Base-by-base conservation (phyloP, 192 early-diverging fungal species). In the Backusella tuberculispora region DNA sequence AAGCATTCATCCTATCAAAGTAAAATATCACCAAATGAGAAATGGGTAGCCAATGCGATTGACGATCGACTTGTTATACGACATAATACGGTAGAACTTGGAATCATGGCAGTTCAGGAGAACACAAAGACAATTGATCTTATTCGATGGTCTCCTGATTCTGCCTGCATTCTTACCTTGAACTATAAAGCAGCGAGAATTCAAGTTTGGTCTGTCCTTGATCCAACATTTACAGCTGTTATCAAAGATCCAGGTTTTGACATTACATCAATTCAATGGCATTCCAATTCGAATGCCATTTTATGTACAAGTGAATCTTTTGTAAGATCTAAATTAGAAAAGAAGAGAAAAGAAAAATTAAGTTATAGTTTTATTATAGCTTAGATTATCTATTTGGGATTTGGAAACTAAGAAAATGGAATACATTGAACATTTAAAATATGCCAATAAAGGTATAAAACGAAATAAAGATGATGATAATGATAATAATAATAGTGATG, bases 351-450 rank as follows among this genome's bases (percentile, higher is more conserved):
- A 76, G 26, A n/a, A 37, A 29, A 42, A 40, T 81, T 38, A 46
- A 43, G 29, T 12, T 21, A 24, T 53, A n/a, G 26, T 40, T 63
- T 17, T 15, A 66, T 37, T 37, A 44, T 48, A 85, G 85, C 77
- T 93, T 34, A 81, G 90, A 17, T 83, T 93, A 47, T 88, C 89
- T 1, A 82, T 94, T 41, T 94, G 92, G 92, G 85, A 86, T 29
- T 76, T 94, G 34, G 66, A 80, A n/a, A 85, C 82, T 34, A 81
- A 85, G 42, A 81, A 84, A 19, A 82, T 83, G 0, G 69, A 47
- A n/a, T 90, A 88, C 63, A 90, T 94, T 12, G 89, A 93, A 74
- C 83, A 89, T 76, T 90, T 92, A 12, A 94, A 94, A 81, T 90
- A 79, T 74, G 40, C 68, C 44, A 81, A 92, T 70, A 83, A 81